Evolutionary conservation across 106 monocot genomes (phyloP).

Genomic region (Alisma plantagoaquatica): DNA sequence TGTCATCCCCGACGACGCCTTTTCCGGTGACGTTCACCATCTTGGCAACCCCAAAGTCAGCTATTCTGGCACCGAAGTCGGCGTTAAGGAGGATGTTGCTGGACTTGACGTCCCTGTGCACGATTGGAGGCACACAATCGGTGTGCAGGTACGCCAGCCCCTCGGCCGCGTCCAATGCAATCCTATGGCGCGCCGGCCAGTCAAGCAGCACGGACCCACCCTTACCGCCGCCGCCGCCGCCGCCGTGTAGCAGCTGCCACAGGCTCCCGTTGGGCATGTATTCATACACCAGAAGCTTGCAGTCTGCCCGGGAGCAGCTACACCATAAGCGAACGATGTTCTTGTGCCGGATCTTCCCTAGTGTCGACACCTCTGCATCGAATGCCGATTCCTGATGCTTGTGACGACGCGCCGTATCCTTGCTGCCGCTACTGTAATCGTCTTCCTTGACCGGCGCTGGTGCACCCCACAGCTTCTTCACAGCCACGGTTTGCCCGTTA

Average conservation of each 20-base stretch:
- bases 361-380: conserved; percentile 57
- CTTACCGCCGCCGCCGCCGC: conserved; percentile 16
- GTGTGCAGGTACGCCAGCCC: conserved; percentile 42
- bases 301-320: conserved; percentile 47
- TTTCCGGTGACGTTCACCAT: conserved; percentile 16
- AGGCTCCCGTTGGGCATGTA: conserved; percentile 80
- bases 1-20: conserved; percentile 28
- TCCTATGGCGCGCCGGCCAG: conserved; percentile 39
- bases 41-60: conserved; percentile 53
- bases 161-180: conserved; percentile 36
- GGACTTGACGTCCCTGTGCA: conserved; percentile 49
- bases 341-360: conserved; percentile 69
- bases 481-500: conserved; percentile 20
- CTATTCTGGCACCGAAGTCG: conserved; percentile 28
- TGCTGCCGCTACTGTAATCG: too few species aligned
- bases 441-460: too few species aligned
- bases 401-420: too few species aligned
- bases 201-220: too few species aligned
- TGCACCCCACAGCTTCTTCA: conserved; percentile 24
- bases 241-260: conserved; percentile 51
- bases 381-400: conserved; percentile 18
- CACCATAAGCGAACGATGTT: conserved; percentile 79
- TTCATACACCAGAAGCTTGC: conserved; percentile 64
- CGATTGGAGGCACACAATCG: conserved; percentile 37
- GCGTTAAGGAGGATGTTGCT: conserved; percentile 43